Percentiles rank a stretch among this genome's conserved stretches.
These are phyloP conservation scores for Xylaria nigripes DNA, from an alignment of 495 filamentous ascomycete genomes.

Conservation along the genomic window DNA sequence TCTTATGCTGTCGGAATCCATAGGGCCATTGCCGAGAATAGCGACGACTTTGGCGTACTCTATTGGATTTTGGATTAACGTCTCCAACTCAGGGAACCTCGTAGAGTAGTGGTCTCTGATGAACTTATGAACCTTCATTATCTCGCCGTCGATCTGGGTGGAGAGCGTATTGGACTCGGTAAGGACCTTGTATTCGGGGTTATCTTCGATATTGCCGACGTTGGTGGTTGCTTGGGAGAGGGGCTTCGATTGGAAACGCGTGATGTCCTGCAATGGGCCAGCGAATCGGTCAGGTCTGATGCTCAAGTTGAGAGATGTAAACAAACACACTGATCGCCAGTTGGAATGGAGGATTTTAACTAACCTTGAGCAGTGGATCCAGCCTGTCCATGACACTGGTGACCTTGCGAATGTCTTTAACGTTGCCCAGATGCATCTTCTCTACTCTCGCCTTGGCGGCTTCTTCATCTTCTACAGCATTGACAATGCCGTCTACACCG, in stretches of 20 bases:
- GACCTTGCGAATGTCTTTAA: constrained; percentile 68
- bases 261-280: constrained; percentile 59
- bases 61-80: constrained; percentile 79
- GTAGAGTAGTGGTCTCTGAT: constrained; percentile 91
- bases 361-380: constrained; percentile 69
- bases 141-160: constrained; percentile 82
- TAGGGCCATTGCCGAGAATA: constrained; percentile 84
- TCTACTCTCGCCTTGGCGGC: constrained; percentile 66
- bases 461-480: constrained; percentile 53
- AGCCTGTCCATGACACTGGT: constrained; percentile 68
- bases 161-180: constrained; percentile 79
- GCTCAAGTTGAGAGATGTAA: constrained; percentile 39
- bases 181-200: constrained; percentile 76
- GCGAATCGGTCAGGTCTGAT: constrained; percentile 52
- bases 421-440: constrained; percentile 64
- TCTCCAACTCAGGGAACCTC: constrained; percentile 93
- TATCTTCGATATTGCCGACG: constrained; percentile 72
- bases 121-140: constrained; percentile 89
- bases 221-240: constrained; percentile 52
- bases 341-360: constrained; percentile 25
- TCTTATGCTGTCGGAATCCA: constrained; percentile 78
- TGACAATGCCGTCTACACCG: constrained; percentile 32
- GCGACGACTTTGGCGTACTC: constrained; percentile 95
- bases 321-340: constrained; percentile 27
- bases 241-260: constrained; percentile 60